phyloP scores from a whole-genome alignment of 306 rosid species.

The Clitoria ternatea region DNA sequence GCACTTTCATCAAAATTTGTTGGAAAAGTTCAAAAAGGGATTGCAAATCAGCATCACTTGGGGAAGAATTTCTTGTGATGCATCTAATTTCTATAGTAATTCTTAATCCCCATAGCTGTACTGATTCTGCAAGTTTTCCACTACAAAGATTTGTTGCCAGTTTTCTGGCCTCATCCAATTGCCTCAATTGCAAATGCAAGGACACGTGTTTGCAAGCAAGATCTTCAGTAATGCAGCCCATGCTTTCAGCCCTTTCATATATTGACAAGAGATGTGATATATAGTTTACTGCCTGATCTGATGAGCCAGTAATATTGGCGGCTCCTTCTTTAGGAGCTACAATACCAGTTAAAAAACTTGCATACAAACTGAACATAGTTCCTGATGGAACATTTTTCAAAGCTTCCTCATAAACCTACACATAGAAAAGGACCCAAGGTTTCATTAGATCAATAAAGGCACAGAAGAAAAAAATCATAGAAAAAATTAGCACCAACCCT shows the following conservation, averaged over 20 bases:
- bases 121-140: constrained; percentile 52
- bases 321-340: constrained; percentile 38
- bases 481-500: neutral
- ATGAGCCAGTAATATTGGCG: constrained; percentile 13
- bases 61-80: constrained; percentile 38
- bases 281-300: constrained; percentile 23
- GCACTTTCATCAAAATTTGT: constrained; percentile 38
- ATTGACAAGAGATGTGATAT: constrained; percentile 42
- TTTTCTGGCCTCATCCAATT: constrained; percentile 55
- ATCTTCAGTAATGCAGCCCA: constrained; percentile 55
- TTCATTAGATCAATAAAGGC: constrained; percentile 13
- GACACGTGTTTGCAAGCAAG: constrained; percentile 60
- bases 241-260: constrained; percentile 68
- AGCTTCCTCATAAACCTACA: constrained; percentile 82
- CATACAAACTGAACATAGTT: constrained; percentile 45
- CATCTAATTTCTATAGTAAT: constrained; percentile 48
- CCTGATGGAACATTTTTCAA: constrained; percentile 49
- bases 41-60: constrained; percentile 52
- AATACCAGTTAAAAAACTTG: constrained; percentile 47
- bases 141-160: constrained; percentile 55
- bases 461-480: neutral
- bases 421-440: constrained; percentile 11
- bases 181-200: constrained; percentile 55
- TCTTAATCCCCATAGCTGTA: constrained; percentile 48
- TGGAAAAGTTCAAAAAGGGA: constrained; percentile 53